A percentile compares a stretch with the other conserved stretches of the same genome.
phyloP scores from a whole-genome alignment of 164 flowering plant genomes.

The Tetracentron sinense region DNA sequence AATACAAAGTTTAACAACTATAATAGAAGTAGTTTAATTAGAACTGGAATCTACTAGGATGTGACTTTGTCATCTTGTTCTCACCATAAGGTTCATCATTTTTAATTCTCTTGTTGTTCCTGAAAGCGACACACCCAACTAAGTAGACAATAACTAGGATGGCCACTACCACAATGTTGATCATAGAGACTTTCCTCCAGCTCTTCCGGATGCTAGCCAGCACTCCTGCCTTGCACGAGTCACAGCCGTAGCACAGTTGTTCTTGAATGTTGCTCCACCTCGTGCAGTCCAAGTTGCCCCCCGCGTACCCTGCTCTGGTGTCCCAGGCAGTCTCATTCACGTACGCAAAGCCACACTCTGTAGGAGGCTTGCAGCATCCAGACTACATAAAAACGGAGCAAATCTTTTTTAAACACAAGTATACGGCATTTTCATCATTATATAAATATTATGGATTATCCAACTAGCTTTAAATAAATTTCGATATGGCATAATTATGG shows the following conservation, averaged over 20 bases:
- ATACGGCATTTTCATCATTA: no score
- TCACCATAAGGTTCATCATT: constrained; percentile 77
- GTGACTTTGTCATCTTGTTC: constrained; percentile 77
- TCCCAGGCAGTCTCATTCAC: constrained; percentile 73
- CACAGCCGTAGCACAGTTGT: constrained; percentile 64
- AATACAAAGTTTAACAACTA: neutral
- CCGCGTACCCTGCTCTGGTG: constrained; percentile 30
- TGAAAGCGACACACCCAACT: constrained; percentile 66
- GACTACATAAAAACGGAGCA: constrained; percentile 45
- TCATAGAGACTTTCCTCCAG: constrained; percentile 92
- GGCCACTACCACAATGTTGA: constrained; percentile 71
- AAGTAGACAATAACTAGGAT: constrained; percentile 70
- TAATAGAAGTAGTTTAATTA: constrained; percentile 8
- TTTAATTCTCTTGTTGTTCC: constrained; percentile 65
- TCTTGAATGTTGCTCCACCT: constrained; percentile 76
- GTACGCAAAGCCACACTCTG: constrained; percentile 63
- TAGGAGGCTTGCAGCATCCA: constrained; percentile 95
- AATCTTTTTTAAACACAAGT: no score
- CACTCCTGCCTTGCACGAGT: constrained; percentile 93
- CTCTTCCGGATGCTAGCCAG: constrained; percentile 75
- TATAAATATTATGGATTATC: no score
- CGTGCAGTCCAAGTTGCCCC: constrained; percentile 42
- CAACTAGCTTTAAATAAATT: no score
- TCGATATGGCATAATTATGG: no score
- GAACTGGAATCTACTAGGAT: constrained; percentile 59